phyloP scores from a whole-genome alignment of 345 rosid genomes.

The Limnanthes douglasii region DNA sequence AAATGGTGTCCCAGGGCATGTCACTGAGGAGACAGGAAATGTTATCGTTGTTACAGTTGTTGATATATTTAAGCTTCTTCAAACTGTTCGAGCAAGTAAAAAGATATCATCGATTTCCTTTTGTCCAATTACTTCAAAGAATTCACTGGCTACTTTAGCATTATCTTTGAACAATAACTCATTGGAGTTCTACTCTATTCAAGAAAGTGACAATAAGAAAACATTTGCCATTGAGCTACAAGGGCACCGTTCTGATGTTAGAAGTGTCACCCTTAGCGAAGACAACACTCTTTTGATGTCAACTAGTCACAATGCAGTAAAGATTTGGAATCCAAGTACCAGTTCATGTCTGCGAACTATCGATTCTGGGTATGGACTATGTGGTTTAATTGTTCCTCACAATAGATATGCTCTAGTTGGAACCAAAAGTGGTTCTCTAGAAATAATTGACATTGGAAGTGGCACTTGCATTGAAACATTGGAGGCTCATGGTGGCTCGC shows the following conservation, averaged over 20 bases:
- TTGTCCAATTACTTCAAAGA: slow-evolving; percentile 48
- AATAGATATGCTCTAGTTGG: slow-evolving; percentile 81
- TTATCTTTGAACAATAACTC: slow-evolving; percentile 79
- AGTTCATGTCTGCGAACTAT: slow-evolving; percentile 88
- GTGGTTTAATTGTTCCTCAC: slow-evolving; percentile 78
- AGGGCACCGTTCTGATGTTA: slow-evolving; percentile 90
- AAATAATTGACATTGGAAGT: slow-evolving; percentile 78
- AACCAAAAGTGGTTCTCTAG: slow-evolving; percentile 77
- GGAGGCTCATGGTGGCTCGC: slow-evolving; percentile 85
- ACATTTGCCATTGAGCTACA: slow-evolving; percentile 63
- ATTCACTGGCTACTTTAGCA: slow-evolving; percentile 52
- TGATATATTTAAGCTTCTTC: slow-evolving; percentile 77
- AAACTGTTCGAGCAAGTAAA: slow-evolving; percentile 61
- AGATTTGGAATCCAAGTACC: slow-evolving; percentile 93
- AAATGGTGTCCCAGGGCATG: slow-evolving; percentile 21
- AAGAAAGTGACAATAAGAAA: slow-evolving; percentile 31
- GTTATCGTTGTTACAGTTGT: slow-evolving; percentile 22
- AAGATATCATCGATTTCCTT: slow-evolving; percentile 79
- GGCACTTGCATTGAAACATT: slow-evolving; percentile 54
- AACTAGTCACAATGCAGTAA: slow-evolving; percentile 85
- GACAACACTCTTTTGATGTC: slow-evolving; percentile 87
- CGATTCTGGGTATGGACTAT: slow-evolving; percentile 84
- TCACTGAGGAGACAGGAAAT: slow-evolving; percentile 19
- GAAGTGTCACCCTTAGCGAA: slow-evolving; percentile 81
- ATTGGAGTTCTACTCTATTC: slow-evolving; percentile 67